These are phyloP conservation scores for Aspergillus ochraceus DNA, from an alignment of 2,329 filamentous ascomycete genomes.

Conservation along the genomic window DNA sequence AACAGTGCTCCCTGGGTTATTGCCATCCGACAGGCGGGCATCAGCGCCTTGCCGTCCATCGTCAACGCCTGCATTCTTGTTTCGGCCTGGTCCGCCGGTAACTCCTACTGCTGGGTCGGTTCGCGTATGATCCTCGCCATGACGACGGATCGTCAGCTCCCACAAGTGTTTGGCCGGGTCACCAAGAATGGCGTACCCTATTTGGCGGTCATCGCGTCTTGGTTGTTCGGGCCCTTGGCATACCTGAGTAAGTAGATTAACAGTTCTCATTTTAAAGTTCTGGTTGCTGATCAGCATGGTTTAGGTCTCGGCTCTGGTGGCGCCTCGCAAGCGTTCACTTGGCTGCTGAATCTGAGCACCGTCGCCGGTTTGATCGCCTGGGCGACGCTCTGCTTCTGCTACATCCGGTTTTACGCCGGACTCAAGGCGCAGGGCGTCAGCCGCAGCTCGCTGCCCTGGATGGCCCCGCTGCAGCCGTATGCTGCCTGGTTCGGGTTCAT, in stretches of 20 bases:
- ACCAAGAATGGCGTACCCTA: slow-evolving; percentile 58
- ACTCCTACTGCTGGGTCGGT: slow-evolving; percentile 51
- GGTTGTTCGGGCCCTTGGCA: slow-evolving; percentile 43
- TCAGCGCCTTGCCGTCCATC: slow-evolving; percentile 33
- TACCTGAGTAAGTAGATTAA: slow-evolving; percentile 39
- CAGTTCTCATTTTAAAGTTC: background rate
- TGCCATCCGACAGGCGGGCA: slow-evolving; percentile 35
- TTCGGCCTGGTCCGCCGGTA: slow-evolving; percentile 42
- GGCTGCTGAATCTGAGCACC: slow-evolving; percentile 47
- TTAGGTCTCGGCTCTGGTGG: slow-evolving; percentile 36
- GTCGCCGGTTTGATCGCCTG: slow-evolving; percentile 52
- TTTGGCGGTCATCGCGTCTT: slow-evolving; percentile 57
- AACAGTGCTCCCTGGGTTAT: slow-evolving; percentile 38
- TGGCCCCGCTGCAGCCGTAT: slow-evolving; percentile 58
- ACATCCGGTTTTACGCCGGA: slow-evolving; percentile 55
- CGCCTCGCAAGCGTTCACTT: slow-evolving; percentile 39
- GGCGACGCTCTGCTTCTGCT: slow-evolving; percentile 45
- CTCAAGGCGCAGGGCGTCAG: slow-evolving; percentile 40
- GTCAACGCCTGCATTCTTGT: slow-evolving; percentile 39
- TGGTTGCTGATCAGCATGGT: background rate
- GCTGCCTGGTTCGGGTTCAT: slow-evolving; percentile 61
- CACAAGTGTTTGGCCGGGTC: slow-evolving; percentile 56
- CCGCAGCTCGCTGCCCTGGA: slow-evolving; percentile 47
- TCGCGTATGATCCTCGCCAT: slow-evolving; percentile 62
- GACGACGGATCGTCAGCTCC: slow-evolving; percentile 60